Base-by-base conservation (phyloP, 2,329 filamentous ascomycete species). In the Aureobasidium lini region DNA sequence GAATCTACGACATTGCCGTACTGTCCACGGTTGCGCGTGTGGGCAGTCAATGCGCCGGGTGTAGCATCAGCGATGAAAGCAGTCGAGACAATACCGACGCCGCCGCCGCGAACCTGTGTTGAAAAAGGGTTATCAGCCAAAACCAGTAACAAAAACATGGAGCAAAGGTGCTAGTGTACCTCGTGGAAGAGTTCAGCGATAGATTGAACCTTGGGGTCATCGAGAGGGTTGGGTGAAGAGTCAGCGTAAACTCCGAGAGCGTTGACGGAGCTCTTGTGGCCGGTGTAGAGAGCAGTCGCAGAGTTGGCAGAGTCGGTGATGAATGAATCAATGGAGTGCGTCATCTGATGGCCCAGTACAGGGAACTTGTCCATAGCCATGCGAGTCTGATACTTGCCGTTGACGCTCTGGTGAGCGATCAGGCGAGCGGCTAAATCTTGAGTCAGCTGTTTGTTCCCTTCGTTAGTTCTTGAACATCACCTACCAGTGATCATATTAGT, bases 241-340 rank as follows among this genome's bases (percentile, higher is more conserved):
- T 95, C 90, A 43, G 81, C 88, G 61, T 94, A 92, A 34, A 93
- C 86, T 72, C 87, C 88, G 73, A 94, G 82, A 31, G 88, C 87
- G 68, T 94, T 92, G 64, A 93, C 89, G 0, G 84, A 88, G 68
- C 84, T 87, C 80, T 94, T 94, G 77, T 94, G 89, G 36, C 90
- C 90, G 28, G 83, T 85, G 76, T 93, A 94, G 16, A 94, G 78
- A 15, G 89, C 88, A 44, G 87, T 89, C 4, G 89, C 89, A 5
- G 87, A 90, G 75, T 94, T 94, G 73, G 90, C 90, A 62, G 86
- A 90, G 72, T 94, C 89, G 39, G 89, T 94, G 70, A 94, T 93
- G 79, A 89, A 93, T 52, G 80, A 85, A 75, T 93, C 89, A 69
- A 94, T 84, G 1, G 88, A 92, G 74, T 93, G 89, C 10, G 89